Conservation (phyloP, 345 rosid genomes). For the Brassica cretica region DNA sequence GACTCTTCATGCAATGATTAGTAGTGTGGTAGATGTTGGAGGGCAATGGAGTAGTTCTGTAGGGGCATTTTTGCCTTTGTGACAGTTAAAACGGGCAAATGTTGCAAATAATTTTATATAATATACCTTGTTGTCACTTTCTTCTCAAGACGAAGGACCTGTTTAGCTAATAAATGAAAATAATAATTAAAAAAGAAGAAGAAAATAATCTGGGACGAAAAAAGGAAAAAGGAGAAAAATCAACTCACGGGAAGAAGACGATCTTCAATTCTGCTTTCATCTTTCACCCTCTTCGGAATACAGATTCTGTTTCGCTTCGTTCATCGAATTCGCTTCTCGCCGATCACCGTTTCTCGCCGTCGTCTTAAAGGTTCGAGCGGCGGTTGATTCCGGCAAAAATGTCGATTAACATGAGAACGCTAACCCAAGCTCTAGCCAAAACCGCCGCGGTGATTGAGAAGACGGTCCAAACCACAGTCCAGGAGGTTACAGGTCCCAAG, state of each 20-base stretch:
- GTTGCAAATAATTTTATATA: not conserved
- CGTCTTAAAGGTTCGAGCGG: constrained; percentile 47
- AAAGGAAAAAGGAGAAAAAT: constrained; percentile 1
- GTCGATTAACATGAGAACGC: constrained; percentile 89
- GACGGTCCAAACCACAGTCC: constrained; percentile 91
- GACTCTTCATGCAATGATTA: constrained; percentile 45
- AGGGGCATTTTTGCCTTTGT: constrained; percentile 8
- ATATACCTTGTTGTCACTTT: not conserved
- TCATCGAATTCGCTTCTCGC: constrained; percentile 5
- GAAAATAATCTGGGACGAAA: not conserved
- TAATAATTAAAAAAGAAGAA: not conserved
- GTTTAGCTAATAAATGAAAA: constrained; percentile 6
- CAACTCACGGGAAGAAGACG: constrained; percentile 26
- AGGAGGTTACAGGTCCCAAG: constrained; percentile 93
- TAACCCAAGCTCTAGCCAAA: constrained; percentile 90
- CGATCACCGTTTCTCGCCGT: constrained; percentile 34
- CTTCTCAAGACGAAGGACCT: constrained; percentile 5
- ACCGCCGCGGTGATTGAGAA: constrained; percentile 95
- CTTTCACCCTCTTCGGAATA: not conserved
- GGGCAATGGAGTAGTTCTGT: not conserved
- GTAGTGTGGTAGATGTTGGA: constrained; percentile 22
- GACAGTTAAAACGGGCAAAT: not conserved
- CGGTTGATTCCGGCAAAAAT: constrained; percentile 44
- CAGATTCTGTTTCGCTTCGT: not conserved
- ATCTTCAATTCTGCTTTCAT: constrained; percentile 28